Evolutionary conservation across 2,329 filamentous ascomycete genomes (phyloP).

Genomic region (Diaporthe longicolla): DNA sequence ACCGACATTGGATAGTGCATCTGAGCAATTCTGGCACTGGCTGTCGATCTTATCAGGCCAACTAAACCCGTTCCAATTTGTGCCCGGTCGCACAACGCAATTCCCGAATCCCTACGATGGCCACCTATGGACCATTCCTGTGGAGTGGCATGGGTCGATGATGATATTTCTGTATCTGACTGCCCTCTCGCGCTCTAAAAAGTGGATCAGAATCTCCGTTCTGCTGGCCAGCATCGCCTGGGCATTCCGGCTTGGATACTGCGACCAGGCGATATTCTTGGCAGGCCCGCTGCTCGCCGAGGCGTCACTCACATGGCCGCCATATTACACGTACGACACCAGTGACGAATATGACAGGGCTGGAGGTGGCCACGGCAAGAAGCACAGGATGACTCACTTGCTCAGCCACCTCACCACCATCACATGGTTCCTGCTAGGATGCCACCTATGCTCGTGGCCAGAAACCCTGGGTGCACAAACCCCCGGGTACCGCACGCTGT

Average conservation of each 20-base stretch:
- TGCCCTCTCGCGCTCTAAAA: conserved; percentile 38
- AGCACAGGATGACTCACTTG: neutral
- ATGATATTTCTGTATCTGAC: conserved; percentile 43
- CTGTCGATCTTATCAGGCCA: neutral
- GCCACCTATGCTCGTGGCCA: conserved; percentile 19
- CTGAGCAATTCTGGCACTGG: conserved; percentile 11
- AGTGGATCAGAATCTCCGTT: conserved; percentile 43
- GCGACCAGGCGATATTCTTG: conserved; percentile 22
- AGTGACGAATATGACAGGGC: neutral
- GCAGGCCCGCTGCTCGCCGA: conserved; percentile 46
- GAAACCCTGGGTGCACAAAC: neutral
- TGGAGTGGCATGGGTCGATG: conserved; percentile 45
- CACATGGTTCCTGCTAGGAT: conserved; percentile 11
- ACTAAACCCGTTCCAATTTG: conserved; percentile 8
- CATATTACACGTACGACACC: neutral
- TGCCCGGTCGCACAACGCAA: neutral
- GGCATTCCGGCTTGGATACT: conserved; percentile 37
- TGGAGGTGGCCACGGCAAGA: neutral
- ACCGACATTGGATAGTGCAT: neutral
- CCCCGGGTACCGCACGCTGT: neutral
- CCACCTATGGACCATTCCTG: conserved; percentile 47
- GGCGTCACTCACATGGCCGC: conserved; percentile 28
- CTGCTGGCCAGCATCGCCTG: conserved; percentile 31
- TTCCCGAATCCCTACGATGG: conserved; percentile 42
- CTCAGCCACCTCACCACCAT: conserved; percentile 13